Percentiles rank a stretch among this genome's conserved stretches.
Conservation (phyloP, 177 flowering plant genomes). For the Vitis hybrid region DNA sequence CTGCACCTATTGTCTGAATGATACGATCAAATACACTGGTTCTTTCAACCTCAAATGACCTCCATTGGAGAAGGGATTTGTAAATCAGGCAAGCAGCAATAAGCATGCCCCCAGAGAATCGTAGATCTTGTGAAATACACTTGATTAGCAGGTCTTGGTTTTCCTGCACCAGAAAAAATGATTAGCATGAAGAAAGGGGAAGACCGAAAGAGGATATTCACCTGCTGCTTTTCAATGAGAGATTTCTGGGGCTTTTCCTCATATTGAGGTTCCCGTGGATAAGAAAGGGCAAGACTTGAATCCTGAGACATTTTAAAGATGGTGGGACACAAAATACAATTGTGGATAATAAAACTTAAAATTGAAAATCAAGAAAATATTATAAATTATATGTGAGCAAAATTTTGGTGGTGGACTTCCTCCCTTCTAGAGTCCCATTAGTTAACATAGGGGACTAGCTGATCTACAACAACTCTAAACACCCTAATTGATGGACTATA, state of each 20-base stretch:
- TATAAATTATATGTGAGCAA: background rate
- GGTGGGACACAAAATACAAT: background rate
- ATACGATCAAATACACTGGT: slow-evolving; percentile 72
- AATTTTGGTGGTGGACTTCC: background rate
- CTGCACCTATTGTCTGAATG: slow-evolving; percentile 63
- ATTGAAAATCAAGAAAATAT: background rate
- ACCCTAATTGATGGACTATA: too few relatives aligned
- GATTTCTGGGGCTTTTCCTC: slow-evolving; percentile 73
- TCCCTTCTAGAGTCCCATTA: too few relatives aligned
- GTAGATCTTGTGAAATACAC: too few relatives aligned
- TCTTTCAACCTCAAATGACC: slow-evolving; percentile 82
- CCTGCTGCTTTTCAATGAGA: slow-evolving; percentile 71
- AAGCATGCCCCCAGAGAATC: slow-evolving; percentile 63
- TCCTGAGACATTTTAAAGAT: slow-evolving; percentile 33
- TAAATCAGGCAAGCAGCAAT: slow-evolving; percentile 65
- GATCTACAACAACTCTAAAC: too few relatives aligned
- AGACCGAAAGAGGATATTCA: slow-evolving; percentile 11
- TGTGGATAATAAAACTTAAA: too few relatives aligned
- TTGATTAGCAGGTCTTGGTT: too few relatives aligned
- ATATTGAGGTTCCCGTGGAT: slow-evolving; percentile 45
- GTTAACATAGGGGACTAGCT: too few relatives aligned
- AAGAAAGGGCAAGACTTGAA: slow-evolving; percentile 27
- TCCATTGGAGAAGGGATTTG: slow-evolving; percentile 78
- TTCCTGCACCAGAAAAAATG: too few relatives aligned
- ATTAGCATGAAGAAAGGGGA: background rate